Evolutionary conservation across 352 stramenopile species (phyloP).

Genomic region (Phytophthora pisi): DNA sequence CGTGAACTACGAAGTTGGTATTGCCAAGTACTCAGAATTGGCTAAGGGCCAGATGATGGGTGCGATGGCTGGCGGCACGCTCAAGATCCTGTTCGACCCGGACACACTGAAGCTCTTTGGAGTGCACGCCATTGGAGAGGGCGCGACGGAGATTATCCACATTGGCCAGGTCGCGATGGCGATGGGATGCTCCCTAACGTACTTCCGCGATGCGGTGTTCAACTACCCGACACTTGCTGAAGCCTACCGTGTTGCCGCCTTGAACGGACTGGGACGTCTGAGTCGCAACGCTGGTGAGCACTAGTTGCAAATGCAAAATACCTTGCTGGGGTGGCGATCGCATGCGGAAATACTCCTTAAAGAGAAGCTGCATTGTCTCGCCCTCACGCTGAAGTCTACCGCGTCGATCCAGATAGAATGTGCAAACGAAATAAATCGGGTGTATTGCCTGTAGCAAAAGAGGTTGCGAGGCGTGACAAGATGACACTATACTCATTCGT

Average conservation of each 20-base stretch:
- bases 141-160: conserved; percentile 92
- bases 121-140: conserved; percentile 90
- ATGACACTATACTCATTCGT: not conserved
- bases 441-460: not conserved
- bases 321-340: not conserved
- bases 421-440: not conserved
- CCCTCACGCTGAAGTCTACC: not conserved
- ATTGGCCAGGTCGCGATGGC: conserved; percentile 92
- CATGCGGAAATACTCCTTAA: not conserved
- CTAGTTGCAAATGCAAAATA: conserved; percentile 36
- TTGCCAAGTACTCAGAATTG: conserved; percentile 88
- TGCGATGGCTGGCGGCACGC: conserved; percentile 73
- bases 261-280: conserved; percentile 88
- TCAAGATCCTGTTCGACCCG: conserved; percentile 91
- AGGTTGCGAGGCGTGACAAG: not conserved
- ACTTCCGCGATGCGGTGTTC: conserved; percentile 92
- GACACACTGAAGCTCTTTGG: conserved; percentile 81
- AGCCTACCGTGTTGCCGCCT: conserved; percentile 87
- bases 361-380: not conserved
- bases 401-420: not conserved
- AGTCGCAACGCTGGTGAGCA: conserved; percentile 75
- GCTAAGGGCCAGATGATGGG: conserved; percentile 92
- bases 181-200: conserved; percentile 81
- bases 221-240: conserved; percentile 94
- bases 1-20: conserved; percentile 87